Conservation (phyloP, 495 filamentous ascomycete genomes). For the Beverwykella pulmonaria region DNA sequence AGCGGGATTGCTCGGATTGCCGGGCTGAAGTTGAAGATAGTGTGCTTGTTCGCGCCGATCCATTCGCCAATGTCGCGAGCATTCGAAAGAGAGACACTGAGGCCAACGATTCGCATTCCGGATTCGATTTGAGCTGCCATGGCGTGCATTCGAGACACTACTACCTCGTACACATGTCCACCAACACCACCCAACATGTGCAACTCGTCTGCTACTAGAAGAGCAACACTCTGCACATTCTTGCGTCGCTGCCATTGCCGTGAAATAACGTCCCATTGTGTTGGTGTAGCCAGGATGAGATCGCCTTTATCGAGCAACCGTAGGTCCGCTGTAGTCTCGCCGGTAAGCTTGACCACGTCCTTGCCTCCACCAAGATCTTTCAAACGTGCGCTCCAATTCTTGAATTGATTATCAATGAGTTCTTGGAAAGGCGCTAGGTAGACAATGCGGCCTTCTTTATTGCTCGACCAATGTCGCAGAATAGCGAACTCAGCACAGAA, state of each 20-base stretch:
- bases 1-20: constrained; percentile 83
- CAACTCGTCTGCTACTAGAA: constrained; percentile 95
- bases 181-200: constrained; percentile 91
- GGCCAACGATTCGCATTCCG: constrained; percentile 81
- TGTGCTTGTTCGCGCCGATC: constrained; percentile 98
- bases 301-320: constrained; percentile 87
- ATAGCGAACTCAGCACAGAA: constrained; percentile 94
- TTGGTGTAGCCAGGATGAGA: constrained; percentile 87
- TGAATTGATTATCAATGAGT: constrained; percentile 75
- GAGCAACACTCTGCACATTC: constrained; percentile 85
- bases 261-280: constrained; percentile 94
- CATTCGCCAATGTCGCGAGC: constrained; percentile 94
- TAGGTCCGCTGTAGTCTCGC: constrained; percentile 89
- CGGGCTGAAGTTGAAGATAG: constrained; percentile 97
- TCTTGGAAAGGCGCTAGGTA: constrained; percentile 98
- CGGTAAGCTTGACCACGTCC: constrained; percentile 89
- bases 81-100: constrained; percentile 92
- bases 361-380: constrained; percentile 77
- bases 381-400: constrained; percentile 83
- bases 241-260: constrained; percentile 94
- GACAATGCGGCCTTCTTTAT: constrained; percentile 73
- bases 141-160: constrained; percentile 96
- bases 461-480: constrained; percentile 80
- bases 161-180: constrained; percentile 91
- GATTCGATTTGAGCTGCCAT: constrained; percentile 87